A percentile compares a stretch with the other conserved stretches of the same genome.
Evolutionary conservation across 2,329 filamentous ascomycete species (phyloP).

Genomic region (Neopestalotiopsis sp.): DNA sequence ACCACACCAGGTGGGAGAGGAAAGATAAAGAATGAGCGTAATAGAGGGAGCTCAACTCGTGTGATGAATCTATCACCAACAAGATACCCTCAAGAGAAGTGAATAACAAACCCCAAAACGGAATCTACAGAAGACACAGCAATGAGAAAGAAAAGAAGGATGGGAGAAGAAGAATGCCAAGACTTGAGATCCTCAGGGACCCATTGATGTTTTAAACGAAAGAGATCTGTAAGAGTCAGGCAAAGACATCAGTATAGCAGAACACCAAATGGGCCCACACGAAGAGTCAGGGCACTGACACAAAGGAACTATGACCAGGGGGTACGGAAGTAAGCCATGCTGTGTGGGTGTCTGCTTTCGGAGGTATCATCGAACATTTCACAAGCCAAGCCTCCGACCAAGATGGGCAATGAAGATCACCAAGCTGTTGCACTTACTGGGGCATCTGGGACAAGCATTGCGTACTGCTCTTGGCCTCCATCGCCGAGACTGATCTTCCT

Average conservation of each 20-base stretch:
- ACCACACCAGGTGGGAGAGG: constrained; percentile 17
- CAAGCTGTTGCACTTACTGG: constrained; percentile 7
- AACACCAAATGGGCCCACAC: constrained; percentile 6
- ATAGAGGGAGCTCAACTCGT: constrained; percentile 7
- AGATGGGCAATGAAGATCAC: constrained; percentile 17
- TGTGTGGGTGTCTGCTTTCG: too few species aligned
- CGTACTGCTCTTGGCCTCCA: not conserved
- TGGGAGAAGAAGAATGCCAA: constrained; percentile 9
- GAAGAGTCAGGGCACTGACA: constrained; percentile 2
- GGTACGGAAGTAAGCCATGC: not conserved
- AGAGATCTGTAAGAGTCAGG: constrained; percentile 6
- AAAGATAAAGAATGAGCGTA: constrained; percentile 15
- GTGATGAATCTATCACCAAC: constrained; percentile 11
- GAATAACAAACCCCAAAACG: constrained; percentile 10
- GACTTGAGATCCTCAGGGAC: constrained; percentile 15
- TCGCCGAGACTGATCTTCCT: constrained; percentile 13
- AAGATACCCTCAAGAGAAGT: not conserved
- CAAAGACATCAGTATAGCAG: not conserved
- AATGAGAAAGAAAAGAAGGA: constrained; percentile 13
- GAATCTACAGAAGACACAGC: constrained; percentile 8
- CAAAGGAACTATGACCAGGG: not conserved
- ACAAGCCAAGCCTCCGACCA: constrained; percentile 6
- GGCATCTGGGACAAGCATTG: constrained; percentile 13
- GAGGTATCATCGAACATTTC: not conserved
- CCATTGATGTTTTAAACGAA: constrained; percentile 15